Percentiles rank a stretch among this genome's conserved stretches.
Conservation (phyloP, 345 rosid genomes). For the Salix koriyanagi region DNA sequence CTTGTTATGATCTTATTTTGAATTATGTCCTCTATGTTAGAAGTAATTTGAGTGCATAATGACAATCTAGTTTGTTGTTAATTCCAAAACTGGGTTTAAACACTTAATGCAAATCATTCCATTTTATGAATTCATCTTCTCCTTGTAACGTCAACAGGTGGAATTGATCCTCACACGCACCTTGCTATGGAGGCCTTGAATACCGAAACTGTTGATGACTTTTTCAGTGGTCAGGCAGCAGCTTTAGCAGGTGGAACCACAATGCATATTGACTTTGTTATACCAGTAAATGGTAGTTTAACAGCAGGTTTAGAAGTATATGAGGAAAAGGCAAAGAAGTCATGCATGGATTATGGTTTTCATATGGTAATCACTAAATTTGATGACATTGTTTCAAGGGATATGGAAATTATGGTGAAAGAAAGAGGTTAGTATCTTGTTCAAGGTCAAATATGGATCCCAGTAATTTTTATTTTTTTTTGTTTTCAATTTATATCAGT, state of each 20-base stretch:
- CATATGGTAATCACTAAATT: slow-evolving; percentile 94
- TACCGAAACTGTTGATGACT: slow-evolving; percentile 73
- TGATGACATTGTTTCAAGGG: slow-evolving; percentile 74
- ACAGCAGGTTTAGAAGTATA: slow-evolving; percentile 70
- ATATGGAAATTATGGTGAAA: slow-evolving; percentile 86
- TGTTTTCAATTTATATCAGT: neutral
- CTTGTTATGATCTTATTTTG: neutral
- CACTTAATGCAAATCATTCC: neutral
- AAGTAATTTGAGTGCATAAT: neutral
- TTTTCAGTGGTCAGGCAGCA: slow-evolving; percentile 97
- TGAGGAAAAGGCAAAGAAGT: slow-evolving; percentile 55
- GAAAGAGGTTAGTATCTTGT: slow-evolving; percentile 56
- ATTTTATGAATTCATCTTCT: neutral
- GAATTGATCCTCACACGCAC: slow-evolving; percentile 96
- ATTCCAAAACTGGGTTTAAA: neutral
- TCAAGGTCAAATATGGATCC: neutral
- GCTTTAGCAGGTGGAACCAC: slow-evolving; percentile 99
- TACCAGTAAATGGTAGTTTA: slow-evolving; percentile 76
- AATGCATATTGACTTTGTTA: slow-evolving; percentile 92
- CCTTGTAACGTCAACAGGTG: slow-evolving; percentile 46
- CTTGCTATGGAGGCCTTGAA: slow-evolving; percentile 78
- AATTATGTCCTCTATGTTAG: neutral
- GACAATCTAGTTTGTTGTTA: neutral
- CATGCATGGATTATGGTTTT: slow-evolving; percentile 98
- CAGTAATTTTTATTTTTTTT: neutral